Percentiles rank a stretch among this genome's conserved stretches.
Evolutionary conservation across 1,284 basidiomycete species (phyloP).

Genomic region (Schizophyllum commune): DNA sequence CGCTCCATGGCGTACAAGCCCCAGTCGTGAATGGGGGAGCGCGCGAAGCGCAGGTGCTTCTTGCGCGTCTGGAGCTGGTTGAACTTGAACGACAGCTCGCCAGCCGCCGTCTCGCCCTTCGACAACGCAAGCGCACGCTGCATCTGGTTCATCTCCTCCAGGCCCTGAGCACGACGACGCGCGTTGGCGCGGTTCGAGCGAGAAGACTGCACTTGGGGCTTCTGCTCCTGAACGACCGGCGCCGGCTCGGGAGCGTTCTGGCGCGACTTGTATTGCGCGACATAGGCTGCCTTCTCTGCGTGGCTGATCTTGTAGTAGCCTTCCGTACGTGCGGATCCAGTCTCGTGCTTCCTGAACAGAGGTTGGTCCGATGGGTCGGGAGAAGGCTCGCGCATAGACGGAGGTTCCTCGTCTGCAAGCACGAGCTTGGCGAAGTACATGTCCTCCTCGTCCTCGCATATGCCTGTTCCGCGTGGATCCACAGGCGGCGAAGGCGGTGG

Average conservation of each 20-base stretch:
- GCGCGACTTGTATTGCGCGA: conserved; percentile 68
- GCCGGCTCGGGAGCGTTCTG: conserved; percentile 28
- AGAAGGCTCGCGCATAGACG: conserved; percentile 15
- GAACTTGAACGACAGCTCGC: conserved; percentile 80
- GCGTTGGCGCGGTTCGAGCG: conserved; percentile 92
- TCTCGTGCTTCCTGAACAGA: conserved; percentile 59
- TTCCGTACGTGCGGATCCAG: conserved; percentile 85
- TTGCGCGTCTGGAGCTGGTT: conserved; percentile 97
- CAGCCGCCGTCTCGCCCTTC: conserved; percentile 63
- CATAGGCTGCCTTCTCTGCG: conserved; percentile 86
- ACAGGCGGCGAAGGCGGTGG: conserved; percentile 38
- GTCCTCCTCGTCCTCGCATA: conserved; percentile 90
- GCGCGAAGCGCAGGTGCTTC: conserved; percentile 94
- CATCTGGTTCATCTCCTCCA: conserved; percentile 90
- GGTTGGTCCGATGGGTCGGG: conserved; percentile 11
- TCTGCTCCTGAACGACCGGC: conserved; percentile 35
- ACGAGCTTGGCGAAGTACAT: conserved; percentile 78
- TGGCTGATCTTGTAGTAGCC: conserved; percentile 94
- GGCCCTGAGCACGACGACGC: conserved; percentile 86
- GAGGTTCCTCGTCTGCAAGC: conserved; percentile 26
- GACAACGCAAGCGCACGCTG: conserved; percentile 68
- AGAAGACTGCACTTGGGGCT: conserved; percentile 65
- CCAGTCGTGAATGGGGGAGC: conserved; percentile 98
- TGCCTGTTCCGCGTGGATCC: conserved; percentile 47
- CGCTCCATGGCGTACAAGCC: conserved; percentile 94